Evolutionary conservation across 1,284 basidiomycete genomes (phyloP).

Genomic region (Phaffia rhodozyma): DNA sequence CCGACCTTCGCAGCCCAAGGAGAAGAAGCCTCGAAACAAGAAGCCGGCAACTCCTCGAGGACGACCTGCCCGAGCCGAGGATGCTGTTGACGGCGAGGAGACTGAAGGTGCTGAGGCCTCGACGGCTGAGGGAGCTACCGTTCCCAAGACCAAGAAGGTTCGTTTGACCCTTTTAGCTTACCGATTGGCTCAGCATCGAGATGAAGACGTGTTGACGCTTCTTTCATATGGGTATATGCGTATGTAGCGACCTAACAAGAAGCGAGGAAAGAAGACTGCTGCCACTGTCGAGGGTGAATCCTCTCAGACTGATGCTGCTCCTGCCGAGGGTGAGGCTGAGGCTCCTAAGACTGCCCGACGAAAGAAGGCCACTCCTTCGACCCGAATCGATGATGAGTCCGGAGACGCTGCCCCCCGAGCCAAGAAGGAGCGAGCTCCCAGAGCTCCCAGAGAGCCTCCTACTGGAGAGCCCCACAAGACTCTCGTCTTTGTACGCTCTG

Average conservation of each 20-base stretch:
- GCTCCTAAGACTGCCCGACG: constrained; percentile 12
- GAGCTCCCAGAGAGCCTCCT: constrained; percentile 62
- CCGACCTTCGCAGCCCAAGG: constrained; percentile 72
- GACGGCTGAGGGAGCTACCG: constrained; percentile 16
- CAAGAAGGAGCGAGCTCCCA: constrained; percentile 41
- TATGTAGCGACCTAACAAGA: constrained; percentile 38
- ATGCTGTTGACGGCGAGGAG: constrained; percentile 47
- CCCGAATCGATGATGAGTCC: constrained; percentile 23
- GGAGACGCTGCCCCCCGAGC: constrained; percentile 44
- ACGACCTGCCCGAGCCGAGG: constrained; percentile 68
- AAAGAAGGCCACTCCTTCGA: constrained; percentile 23
- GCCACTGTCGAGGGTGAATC: constrained; percentile 22
- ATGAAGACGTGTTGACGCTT: background rate
- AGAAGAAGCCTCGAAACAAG: constrained; percentile 45
- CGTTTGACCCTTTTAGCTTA: constrained; percentile 1
- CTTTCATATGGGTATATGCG: background rate
- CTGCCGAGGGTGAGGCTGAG: constrained; percentile 33
- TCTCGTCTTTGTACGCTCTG: constrained; percentile 49
- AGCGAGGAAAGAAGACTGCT: constrained; percentile 53
- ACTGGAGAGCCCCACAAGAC: constrained; percentile 68
- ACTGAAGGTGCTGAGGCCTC: constrained; percentile 16
- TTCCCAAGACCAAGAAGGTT: constrained; percentile 18
- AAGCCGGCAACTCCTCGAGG: constrained; percentile 64
- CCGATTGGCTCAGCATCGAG: background rate
- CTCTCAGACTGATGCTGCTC: constrained; percentile 38